Evolutionary conservation across 192 early-diverging fungal genomes (phyloP).

Genomic region (Backusella morwellensis): DNA sequence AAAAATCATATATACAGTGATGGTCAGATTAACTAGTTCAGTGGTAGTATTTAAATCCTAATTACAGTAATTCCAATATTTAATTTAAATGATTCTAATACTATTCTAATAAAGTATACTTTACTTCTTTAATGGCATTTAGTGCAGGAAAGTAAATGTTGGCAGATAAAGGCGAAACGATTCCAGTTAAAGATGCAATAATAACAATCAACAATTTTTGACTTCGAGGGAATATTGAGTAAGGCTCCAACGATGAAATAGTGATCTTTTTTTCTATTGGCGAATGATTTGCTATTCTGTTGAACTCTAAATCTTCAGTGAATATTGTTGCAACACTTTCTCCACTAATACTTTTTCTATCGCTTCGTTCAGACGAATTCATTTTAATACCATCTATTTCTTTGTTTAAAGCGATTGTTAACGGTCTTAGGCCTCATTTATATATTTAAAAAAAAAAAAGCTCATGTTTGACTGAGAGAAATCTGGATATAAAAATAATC

Average conservation of each 20-base stretch:
- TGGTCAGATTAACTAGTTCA: constrained; percentile 32
- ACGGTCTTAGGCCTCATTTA: background rate
- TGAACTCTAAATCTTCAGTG: background rate
- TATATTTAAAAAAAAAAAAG: background rate
- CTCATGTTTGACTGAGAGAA: background rate
- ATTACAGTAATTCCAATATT: background rate
- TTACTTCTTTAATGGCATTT: constrained; percentile 22
- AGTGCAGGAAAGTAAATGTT: constrained; percentile 32
- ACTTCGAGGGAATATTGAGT: constrained; percentile 16
- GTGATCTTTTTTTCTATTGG: background rate
- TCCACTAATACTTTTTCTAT: background rate
- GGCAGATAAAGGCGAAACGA: constrained; percentile 26
- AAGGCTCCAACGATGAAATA: background rate
- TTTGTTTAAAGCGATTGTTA: background rate
- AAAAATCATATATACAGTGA: constrained; percentile 39
- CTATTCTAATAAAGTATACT: background rate
- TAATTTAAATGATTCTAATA: background rate
- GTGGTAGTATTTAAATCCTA: constrained; percentile 28
- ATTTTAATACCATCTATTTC: background rate
- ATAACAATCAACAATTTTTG: constrained; percentile 33
- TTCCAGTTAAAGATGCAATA: constrained; percentile 33
- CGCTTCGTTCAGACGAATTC: background rate
- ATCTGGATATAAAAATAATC: background rate
- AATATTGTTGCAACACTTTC: background rate
- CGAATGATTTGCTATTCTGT: background rate